These are phyloP conservation scores for Cystofilobasidium ferigula DNA, from an alignment of 768 basidiomycete species.

Conservation along the genomic window DNA sequence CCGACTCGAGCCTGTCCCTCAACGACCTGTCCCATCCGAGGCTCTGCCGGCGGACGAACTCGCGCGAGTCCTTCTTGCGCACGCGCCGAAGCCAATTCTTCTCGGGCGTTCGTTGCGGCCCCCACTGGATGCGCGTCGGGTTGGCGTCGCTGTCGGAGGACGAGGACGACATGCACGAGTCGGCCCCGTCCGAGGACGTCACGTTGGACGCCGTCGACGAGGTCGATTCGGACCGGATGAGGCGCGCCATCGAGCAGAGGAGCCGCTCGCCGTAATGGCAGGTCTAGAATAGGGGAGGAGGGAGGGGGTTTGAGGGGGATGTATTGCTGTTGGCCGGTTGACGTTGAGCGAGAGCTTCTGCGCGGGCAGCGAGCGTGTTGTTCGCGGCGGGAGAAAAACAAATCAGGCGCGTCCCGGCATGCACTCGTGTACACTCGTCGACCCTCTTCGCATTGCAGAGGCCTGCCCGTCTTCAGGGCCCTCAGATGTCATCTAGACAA, in stretches of 20 bases:
- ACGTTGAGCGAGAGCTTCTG: too few relatives aligned
- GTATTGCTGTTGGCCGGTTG: background rate
- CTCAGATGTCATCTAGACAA: too few relatives aligned
- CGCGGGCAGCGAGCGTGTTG: background rate
- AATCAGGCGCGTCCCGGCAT: too few relatives aligned
- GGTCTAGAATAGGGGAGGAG: background rate
- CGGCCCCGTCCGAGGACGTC: background rate
- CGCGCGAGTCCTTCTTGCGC: slow-evolving; percentile 19
- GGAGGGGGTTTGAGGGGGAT: background rate
- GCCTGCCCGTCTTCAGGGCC: too few relatives aligned
- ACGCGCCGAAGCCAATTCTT: slow-evolving; percentile 10
- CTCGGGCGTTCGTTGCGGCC: slow-evolving; percentile 18
- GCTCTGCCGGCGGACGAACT: slow-evolving; percentile 20
- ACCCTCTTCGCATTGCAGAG: too few relatives aligned
- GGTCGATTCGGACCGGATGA: background rate
- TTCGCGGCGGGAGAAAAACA: background rate
- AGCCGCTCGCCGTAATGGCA: background rate
- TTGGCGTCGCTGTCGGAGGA: slow-evolving; percentile 22
- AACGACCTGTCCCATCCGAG: slow-evolving; percentile 9
- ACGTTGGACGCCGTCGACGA: slow-evolving; percentile 8
- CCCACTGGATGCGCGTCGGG: slow-evolving; percentile 16
- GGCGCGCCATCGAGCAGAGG: background rate
- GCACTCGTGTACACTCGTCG: too few relatives aligned
- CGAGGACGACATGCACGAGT: slow-evolving; percentile 12
- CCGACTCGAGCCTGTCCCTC: slow-evolving; percentile 12